Evolutionary conservation across 2,329 filamentous ascomycete genomes (phyloP).

Genomic region (Stenocarpella maydis): DNA sequence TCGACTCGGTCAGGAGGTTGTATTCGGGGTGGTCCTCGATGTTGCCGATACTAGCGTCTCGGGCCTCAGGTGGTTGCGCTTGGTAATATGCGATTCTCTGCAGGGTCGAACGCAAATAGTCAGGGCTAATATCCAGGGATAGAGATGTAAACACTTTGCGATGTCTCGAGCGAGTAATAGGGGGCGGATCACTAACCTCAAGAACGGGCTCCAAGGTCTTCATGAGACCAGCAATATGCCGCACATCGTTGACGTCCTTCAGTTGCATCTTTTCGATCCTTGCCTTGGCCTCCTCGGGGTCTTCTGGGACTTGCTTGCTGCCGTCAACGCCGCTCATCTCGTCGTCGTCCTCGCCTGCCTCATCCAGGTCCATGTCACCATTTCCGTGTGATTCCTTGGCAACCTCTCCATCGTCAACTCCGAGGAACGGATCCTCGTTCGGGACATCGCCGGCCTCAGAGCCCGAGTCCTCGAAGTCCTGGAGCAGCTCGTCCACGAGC

Average conservation of each 20-base stretch:
- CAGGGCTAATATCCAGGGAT: conserved; percentile 69
- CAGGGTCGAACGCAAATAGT: conserved; percentile 61
- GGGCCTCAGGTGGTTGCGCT: conserved; percentile 70
- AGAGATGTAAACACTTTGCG: conserved; percentile 70
- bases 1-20: conserved; percentile 85
- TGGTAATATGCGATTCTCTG: conserved; percentile 86
- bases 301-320: conserved; percentile 61
- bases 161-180: conserved; percentile 41
- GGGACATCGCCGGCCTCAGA: conserved; percentile 75
- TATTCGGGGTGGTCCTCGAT: conserved; percentile 95
- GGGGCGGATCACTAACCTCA: conserved; percentile 68
- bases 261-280: conserved; percentile 86
- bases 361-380: conserved; percentile 65
- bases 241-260: conserved; percentile 76
- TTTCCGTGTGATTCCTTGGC: conserved; percentile 47
- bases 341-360: conserved; percentile 67
- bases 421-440: conserved; percentile 57
- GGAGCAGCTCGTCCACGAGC: conserved; percentile 88
- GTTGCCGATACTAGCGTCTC: conserved; percentile 72
- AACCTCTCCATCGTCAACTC: conserved; percentile 52
- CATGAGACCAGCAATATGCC: conserved; percentile 82
- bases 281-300: conserved; percentile 75
- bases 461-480: conserved; percentile 88
- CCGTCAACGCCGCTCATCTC: conserved; percentile 57
- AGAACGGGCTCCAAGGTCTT: conserved; percentile 81